Conservation (phyloP, 1,139 yeast genomes). For the Suhomyces choctaworum region DNA sequence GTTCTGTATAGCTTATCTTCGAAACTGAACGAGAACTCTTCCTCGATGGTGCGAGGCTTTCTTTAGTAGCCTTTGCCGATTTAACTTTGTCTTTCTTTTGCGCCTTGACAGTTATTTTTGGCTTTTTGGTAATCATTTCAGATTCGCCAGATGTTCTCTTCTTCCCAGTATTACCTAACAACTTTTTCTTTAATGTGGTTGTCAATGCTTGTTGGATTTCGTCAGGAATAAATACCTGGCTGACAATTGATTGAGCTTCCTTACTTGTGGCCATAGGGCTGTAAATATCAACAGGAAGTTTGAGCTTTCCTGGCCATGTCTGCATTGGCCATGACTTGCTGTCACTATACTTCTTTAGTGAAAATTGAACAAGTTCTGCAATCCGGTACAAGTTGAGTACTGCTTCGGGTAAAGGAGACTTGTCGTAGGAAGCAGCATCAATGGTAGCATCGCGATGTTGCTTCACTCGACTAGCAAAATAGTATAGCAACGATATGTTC, state of each 20-base stretch:
- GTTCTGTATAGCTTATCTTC: conserved; percentile 42
- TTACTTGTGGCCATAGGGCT: conserved; percentile 50
- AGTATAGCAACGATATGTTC: conserved; percentile 71
- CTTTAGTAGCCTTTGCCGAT: conserved; percentile 5
- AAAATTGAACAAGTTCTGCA: conserved; percentile 72
- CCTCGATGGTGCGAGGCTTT: conserved; percentile 30
- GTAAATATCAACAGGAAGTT: conserved; percentile 65
- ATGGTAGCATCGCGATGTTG: conserved; percentile 66
- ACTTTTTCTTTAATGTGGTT: conserved; percentile 26
- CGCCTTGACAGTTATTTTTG: conserved; percentile 1
- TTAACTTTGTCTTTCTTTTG: conserved; percentile 1
- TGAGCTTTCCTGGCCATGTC: conserved; percentile 80
- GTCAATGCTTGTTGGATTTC: conserved; percentile 32
- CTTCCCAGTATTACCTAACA: conserved; percentile 19
- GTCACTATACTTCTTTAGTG: conserved; percentile 60
- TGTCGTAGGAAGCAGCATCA: conserved; percentile 36
- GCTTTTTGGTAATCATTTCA: conserved; percentile 9
- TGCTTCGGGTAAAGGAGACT: conserved; percentile 25
- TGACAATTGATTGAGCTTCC: conserved; percentile 47
- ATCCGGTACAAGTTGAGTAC: conserved; percentile 56
- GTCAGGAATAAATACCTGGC: conserved; percentile 53
- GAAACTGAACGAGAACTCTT: conserved; percentile 45
- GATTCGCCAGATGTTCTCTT: conserved; percentile 10
- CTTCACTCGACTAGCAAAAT: conserved; percentile 76
- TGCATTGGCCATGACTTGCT: conserved; percentile 66